phyloP scores from a whole-genome alignment of 1,284 basidiomycete species.

The Sanghuangporus sanghuang region DNA sequence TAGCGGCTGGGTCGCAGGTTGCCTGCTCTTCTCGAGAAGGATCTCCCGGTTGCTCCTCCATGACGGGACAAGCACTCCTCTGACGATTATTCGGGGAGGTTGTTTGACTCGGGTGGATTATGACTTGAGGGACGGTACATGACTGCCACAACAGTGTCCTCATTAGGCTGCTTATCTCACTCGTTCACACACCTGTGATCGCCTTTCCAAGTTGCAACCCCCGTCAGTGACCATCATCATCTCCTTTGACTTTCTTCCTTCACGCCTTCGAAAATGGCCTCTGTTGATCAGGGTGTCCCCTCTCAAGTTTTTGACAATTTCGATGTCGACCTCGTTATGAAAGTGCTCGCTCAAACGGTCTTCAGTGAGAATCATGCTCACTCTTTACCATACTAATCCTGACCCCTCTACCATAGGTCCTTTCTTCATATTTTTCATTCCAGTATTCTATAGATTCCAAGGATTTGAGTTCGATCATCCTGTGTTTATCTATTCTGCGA shows the following conservation, averaged over 20 bases:
- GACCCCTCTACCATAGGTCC: slow-evolving; percentile 48
- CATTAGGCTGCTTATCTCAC: slow-evolving; percentile 1
- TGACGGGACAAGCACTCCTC: not conserved
- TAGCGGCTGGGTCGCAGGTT: slow-evolving; percentile 2
- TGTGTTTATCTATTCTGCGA: slow-evolving; percentile 42
- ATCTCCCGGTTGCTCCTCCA: slow-evolving; percentile 1
- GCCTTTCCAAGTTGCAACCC: not conserved
- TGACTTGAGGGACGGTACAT: not conserved
- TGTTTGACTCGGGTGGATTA: not conserved
- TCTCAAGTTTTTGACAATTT: slow-evolving; percentile 22
- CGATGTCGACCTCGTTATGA: slow-evolving; percentile 70
- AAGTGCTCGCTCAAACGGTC: slow-evolving; percentile 68
- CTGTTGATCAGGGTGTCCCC: slow-evolving; percentile 11
- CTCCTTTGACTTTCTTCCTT: not conserved
- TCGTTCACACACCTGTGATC: not conserved
- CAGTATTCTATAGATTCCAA: slow-evolving; percentile 71
- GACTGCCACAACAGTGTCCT: not conserved
- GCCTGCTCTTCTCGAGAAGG: not conserved
- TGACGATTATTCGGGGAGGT: not conserved
- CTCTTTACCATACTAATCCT: slow-evolving; percentile 12
- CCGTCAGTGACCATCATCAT: not conserved
- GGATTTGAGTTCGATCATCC: slow-evolving; percentile 48
- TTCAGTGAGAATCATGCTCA: slow-evolving; percentile 53
- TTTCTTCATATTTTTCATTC: slow-evolving; percentile 75
- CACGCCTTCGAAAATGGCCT: not conserved